Conservation (phyloP, 139 green algal species). For the Mesostigma viride region DNA sequence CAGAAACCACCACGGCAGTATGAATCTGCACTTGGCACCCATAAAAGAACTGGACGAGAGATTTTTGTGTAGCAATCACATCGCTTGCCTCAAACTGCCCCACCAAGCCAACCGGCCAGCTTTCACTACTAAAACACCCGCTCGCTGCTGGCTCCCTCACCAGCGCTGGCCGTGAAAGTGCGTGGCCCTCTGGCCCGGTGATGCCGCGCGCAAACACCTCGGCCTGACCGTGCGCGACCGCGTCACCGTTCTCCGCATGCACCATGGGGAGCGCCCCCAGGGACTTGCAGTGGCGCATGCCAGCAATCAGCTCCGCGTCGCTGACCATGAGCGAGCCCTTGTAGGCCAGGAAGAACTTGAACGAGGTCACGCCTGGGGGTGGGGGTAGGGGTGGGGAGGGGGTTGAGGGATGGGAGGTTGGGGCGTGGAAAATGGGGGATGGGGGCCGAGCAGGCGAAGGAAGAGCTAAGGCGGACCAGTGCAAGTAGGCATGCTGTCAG, state of each 20-base stretch:
- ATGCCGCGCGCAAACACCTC: slow-evolving; percentile 50
- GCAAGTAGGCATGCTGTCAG: no score
- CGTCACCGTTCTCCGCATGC: slow-evolving; percentile 77
- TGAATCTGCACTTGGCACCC: no score
- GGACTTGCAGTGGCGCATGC: slow-evolving; percentile 62
- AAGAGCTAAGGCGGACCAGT: no score
- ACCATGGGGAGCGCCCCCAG: slow-evolving; percentile 78
- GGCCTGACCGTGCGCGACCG: slow-evolving; percentile 52
- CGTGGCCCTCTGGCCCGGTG: slow-evolving; percentile 75
- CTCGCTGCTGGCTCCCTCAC: background rate
- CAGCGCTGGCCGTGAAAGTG: slow-evolving; percentile 59
- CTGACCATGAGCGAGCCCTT: slow-evolving; percentile 61
- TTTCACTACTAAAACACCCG: background rate
- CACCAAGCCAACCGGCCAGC: no score
- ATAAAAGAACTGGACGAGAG: no score
- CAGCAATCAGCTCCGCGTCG: slow-evolving; percentile 69
- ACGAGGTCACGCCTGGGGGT: slow-evolving; percentile 72
- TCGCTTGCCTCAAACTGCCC: no score
- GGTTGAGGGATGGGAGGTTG: no score
- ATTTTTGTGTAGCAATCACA: no score
- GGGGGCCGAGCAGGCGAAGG: no score
- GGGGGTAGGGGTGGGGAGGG: no score
- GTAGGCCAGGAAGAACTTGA: slow-evolving; percentile 98
- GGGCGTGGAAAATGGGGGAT: no score
- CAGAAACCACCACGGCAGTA: no score